Evolutionary conservation across 2,329 filamentous ascomycete species (phyloP), one percentile per base, ranked within the genome.

Genomic region (Ceratocystiopsis brevicomis): DNA sequence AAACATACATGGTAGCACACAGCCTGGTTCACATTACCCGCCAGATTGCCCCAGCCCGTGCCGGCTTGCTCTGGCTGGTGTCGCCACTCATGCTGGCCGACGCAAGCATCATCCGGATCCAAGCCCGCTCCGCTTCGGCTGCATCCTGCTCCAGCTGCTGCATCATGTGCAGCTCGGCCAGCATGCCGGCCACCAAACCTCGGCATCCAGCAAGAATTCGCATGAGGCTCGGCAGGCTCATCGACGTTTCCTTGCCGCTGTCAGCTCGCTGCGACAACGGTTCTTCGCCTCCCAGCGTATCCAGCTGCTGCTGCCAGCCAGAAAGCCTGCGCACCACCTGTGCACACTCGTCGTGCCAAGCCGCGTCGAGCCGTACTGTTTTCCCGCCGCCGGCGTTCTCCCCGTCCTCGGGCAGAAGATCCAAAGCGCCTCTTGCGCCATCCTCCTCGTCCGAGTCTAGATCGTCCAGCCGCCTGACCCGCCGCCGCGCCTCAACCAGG

Each of bases 161-260:
- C 76, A 81, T 81, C 46, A 68, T 47, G n/a, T 57, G 56, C 48
- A 81, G 58, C 60, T 81, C 77, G n/a, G 60, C 61, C 38, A 76
- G 56, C 75, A 80, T 80, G 34, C 67, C 71, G 40, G 60, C 53
- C 13, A 78, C 64, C 38, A 81, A 56, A 15, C 52, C 53, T 18
- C 61, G 56, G 44, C 66, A 71, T 3, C 61, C 65, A 8, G 55
- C 56, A 36, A 79, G 54, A 49, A 75, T 64, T 25, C 59, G 56
- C 18, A 53, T 59, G 44, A 78, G 52, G 46, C 64, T 70, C n/a
- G 30, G 10, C 2, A 18, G 6, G 37, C 44, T 36, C 10, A 9
- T 30, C 6, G 25, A 30, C 8, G 25, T 53, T 25, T 45, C 21
- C 16, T 35, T 14, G 15, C 17, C 12, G 12, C 11, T 16, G 11